Evolutionary conservation across 2,329 filamentous ascomycete genomes (phyloP).

Genomic region (Botrytis tulipae): DNA sequence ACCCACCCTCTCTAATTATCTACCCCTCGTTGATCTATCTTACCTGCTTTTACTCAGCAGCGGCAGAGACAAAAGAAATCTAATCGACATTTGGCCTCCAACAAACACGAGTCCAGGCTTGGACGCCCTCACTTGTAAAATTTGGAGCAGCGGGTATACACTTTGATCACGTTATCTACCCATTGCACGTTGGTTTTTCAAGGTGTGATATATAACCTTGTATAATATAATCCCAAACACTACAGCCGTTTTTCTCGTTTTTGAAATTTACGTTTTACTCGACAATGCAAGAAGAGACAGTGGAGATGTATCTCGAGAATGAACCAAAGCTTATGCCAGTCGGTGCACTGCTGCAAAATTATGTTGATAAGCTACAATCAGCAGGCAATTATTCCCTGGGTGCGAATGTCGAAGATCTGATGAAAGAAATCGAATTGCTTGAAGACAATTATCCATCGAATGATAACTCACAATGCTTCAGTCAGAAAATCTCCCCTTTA

Average conservation of each 20-base stretch:
- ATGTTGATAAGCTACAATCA: slow-evolving; percentile 12
- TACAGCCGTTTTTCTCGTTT: neutral
- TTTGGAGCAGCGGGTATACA: neutral
- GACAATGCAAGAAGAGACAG: slow-evolving; percentile 13
- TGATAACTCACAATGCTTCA: neutral
- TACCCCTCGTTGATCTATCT: neutral
- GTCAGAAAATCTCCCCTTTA: slow-evolving; percentile 12
- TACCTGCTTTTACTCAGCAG: neutral
- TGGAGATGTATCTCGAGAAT: neutral
- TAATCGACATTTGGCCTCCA: neutral
- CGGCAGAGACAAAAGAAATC: neutral
- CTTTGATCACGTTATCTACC: neutral
- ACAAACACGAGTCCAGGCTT: neutral
- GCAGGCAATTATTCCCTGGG: neutral
- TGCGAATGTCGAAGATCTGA: slow-evolving; percentile 15
- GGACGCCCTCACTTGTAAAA: neutral
- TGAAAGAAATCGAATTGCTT: slow-evolving; percentile 15
- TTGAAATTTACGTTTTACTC: neutral
- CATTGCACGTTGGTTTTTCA: neutral
- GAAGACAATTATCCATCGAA: slow-evolving; percentile 14
- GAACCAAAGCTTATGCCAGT: slow-evolving; percentile 9
- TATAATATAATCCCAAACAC: neutral
- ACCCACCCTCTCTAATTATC: neutral
- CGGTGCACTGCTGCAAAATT: neutral
- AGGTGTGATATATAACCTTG: slow-evolving; percentile 2